These are phyloP conservation scores for Metschnikowia picachoensis DNA, from an alignment of 805 yeast genomes.

Conservation along the genomic window DNA sequence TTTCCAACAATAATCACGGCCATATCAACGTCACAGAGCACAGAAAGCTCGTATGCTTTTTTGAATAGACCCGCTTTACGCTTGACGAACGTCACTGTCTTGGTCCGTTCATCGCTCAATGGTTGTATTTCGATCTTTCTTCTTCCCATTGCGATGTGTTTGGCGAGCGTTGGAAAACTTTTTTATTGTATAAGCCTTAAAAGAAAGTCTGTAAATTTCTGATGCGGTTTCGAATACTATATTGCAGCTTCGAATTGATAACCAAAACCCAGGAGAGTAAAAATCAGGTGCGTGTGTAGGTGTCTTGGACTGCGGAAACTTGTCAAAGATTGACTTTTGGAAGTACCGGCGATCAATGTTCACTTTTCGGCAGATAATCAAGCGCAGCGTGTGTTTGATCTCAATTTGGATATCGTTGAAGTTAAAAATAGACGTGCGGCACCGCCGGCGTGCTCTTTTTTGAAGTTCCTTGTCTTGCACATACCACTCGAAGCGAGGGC, in stretches of 20 bases:
- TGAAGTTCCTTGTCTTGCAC: background rate
- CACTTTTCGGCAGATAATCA: background rate
- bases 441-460: slow-evolving; percentile 2
- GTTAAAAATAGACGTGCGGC: slow-evolving; percentile 13
- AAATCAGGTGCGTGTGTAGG: no score
- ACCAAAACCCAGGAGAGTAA: no score
- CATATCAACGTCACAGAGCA: slow-evolving; percentile 87
- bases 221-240: no score
- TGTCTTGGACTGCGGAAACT: no score
- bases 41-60: slow-evolving; percentile 81
- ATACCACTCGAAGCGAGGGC: background rate
- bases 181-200: no score
- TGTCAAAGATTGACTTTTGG: no score
- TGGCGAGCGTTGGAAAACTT: no score
- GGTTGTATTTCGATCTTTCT: slow-evolving; percentile 94
- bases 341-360: no score
- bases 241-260: no score
- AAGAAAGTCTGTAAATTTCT: no score
- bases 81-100: slow-evolving; percentile 84
- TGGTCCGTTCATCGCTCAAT: slow-evolving; percentile 81
- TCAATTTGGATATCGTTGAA: background rate
- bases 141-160: slow-evolving; percentile 69
- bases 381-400: slow-evolving; percentile 1
- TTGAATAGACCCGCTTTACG: slow-evolving; percentile 92
- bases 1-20: slow-evolving; percentile 83